A percentile compares a stretch with the other conserved stretches of the same genome.
phyloP scores from a whole-genome alignment of 495 filamentous ascomycete species.

The Talaromyces proteolyticus region DNA sequence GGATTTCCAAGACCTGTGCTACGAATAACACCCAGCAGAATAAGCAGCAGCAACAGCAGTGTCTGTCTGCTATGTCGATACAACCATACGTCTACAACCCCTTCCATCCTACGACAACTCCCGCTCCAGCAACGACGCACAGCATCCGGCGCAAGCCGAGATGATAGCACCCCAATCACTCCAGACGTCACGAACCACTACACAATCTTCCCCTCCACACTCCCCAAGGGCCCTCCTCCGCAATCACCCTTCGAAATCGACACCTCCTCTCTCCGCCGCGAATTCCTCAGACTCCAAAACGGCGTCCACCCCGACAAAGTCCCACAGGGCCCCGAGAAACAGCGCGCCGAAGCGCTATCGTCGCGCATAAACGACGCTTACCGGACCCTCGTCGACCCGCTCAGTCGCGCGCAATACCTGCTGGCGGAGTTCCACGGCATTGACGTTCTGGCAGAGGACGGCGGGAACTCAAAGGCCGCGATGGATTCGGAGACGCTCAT shows the following conservation, averaged over 20 bases:
- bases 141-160: not conserved
- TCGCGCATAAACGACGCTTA: constrained; percentile 86
- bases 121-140: constrained; percentile 1
- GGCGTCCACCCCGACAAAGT: constrained; percentile 80
- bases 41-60: no score
- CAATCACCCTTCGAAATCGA: constrained; percentile 69
- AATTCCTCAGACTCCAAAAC: constrained; percentile 81
- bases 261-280: constrained; percentile 56
- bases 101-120: not conserved
- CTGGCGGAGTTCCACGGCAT: constrained; percentile 60
- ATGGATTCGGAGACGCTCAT: constrained; percentile 69
- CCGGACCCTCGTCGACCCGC: constrained; percentile 68
- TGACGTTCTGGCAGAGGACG: constrained; percentile 69
- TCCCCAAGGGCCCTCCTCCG: constrained; percentile 79
- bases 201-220: constrained; percentile 77
- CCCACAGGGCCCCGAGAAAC: constrained; percentile 43
- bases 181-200: constrained; percentile 61
- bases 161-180: not conserved
- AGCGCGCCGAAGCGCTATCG: constrained; percentile 63
- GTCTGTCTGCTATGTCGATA: constrained; percentile 5
- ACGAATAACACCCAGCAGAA: no score
- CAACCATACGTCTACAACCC: not conserved
- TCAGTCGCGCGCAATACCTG: constrained; percentile 80
- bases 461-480: constrained; percentile 56
- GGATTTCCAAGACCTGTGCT: no score